These are phyloP conservation scores for Harringtonia lauricola DNA, from an alignment of 2,329 filamentous ascomycete species.

Conservation along the genomic window DNA sequence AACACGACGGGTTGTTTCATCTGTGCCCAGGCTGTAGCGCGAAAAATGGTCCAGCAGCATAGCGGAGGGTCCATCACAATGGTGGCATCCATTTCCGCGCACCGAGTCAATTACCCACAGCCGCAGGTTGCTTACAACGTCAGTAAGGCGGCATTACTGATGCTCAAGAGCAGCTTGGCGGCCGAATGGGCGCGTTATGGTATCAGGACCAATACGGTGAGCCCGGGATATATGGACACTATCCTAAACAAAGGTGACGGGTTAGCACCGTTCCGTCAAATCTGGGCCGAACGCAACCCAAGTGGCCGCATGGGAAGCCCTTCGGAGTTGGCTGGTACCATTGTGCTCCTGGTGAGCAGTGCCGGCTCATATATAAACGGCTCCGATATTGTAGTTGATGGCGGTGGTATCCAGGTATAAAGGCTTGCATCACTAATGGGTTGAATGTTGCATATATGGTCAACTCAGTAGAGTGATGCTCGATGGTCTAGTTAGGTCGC, in stretches of 20 bases:
- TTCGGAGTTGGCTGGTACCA: constrained; percentile 50
- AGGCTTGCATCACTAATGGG: too few relatives aligned
- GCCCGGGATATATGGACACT: constrained; percentile 69
- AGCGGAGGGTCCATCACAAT: constrained; percentile 53
- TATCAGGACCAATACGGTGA: constrained; percentile 59
- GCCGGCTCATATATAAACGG: constrained; percentile 60
- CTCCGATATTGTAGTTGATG: constrained; percentile 54
- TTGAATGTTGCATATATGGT: too few relatives aligned
- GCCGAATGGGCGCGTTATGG: constrained; percentile 64
- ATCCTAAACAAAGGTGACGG: constrained; percentile 57
- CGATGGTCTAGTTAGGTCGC: too few relatives aligned
- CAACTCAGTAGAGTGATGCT: too few relatives aligned
- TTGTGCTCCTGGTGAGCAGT: constrained; percentile 48
- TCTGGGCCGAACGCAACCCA: constrained; percentile 50
- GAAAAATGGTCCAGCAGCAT: constrained; percentile 37
- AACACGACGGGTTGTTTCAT: constrained; percentile 64
- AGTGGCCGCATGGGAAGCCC: constrained; percentile 54
- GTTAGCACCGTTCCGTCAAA: constrained; percentile 37
- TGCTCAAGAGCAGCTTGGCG: constrained; percentile 53
- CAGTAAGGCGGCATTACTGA: constrained; percentile 55
- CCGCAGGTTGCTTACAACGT: constrained; percentile 64
- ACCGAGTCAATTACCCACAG: constrained; percentile 61
- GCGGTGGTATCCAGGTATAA: constrained; percentile 31
- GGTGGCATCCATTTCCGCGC: constrained; percentile 56
- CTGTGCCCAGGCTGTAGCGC: constrained; percentile 51